Conservation (phyloP, 768 basidiomycete genomes). For the Dictyophora rubrovolvata region DNA sequence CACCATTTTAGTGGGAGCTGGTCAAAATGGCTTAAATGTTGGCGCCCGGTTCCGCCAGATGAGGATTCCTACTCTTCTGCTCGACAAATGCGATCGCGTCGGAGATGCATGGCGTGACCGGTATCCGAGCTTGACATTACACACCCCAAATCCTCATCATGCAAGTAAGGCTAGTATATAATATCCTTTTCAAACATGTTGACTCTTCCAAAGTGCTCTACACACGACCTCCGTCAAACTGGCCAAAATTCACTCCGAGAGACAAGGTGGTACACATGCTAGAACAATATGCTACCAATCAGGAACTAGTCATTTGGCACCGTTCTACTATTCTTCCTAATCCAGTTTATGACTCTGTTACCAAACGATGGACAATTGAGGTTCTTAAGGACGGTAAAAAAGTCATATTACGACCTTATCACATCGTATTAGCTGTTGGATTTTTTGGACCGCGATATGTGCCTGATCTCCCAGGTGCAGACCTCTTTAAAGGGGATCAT, state of each 20-base stretch:
- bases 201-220: constrained; percentile 25
- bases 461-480: constrained; percentile 19
- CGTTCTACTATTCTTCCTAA: constrained; percentile 22
- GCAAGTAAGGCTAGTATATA: not conserved
- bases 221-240: constrained; percentile 27
- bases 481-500: constrained; percentile 22
- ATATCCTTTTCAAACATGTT: not conserved
- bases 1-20: constrained; percentile 28
- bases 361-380: constrained; percentile 25
- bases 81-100: constrained; percentile 26
- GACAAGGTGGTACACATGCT: constrained; percentile 37
- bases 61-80: constrained; percentile 27
- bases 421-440: constrained; percentile 32
- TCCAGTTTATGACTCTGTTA: constrained; percentile 24
- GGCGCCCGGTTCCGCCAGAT: constrained; percentile 35
- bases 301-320: constrained; percentile 37
- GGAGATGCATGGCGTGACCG: constrained; percentile 36
- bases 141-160: constrained; percentile 20
- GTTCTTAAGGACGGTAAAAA: constrained; percentile 21
- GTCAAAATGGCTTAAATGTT: constrained; percentile 32
- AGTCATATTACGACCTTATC: constrained; percentile 25
- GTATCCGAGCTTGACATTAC: constrained; percentile 33
- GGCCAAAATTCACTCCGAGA: constrained; percentile 31
- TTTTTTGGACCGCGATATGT: constrained; percentile 25
- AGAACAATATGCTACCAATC: constrained; percentile 29